Evolutionary conservation across 2,329 filamentous ascomycete species (phyloP).

Genomic region (Aspergillus carbonarius): DNA sequence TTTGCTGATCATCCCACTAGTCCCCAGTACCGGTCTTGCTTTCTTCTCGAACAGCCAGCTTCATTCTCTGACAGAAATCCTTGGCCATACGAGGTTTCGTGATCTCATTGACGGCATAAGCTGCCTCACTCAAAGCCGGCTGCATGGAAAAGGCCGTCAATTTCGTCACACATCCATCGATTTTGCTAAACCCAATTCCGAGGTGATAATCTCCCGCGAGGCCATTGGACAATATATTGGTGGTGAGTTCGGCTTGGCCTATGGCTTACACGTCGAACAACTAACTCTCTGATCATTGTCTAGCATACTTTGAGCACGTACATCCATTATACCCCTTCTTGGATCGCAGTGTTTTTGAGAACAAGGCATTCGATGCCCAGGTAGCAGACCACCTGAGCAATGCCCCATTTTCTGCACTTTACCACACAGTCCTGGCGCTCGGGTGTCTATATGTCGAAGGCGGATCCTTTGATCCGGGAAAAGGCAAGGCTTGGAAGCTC

Average conservation of each 20-base stretch:
- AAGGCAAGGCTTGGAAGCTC: neutral
- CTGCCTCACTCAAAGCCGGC: too few relatives aligned
- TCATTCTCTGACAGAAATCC: neutral
- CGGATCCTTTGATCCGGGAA: neutral
- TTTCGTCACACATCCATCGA: too few relatives aligned
- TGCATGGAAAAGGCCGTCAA: too few relatives aligned
- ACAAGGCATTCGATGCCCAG: neutral
- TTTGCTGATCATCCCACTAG: neutral
- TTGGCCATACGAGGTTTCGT: neutral
- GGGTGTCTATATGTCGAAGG: neutral
- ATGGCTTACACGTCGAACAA: too few relatives aligned
- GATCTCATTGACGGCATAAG: neutral
- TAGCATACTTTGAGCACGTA: neutral
- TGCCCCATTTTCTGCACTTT: neutral
- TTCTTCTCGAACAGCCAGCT: neutral
- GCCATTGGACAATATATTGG: too few relatives aligned
- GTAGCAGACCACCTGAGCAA: neutral
- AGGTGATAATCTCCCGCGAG: too few relatives aligned
- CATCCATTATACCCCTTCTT: neutral
- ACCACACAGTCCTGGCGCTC: neutral
- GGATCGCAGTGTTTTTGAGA: neutral
- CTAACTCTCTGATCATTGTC: too few relatives aligned
- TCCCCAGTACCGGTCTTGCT: neutral
- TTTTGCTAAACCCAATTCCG: too few relatives aligned
- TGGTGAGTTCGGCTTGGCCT: too few relatives aligned